Conservation (phyloP, 139 green algal genomes). For the Asterochloris erici region DNA sequence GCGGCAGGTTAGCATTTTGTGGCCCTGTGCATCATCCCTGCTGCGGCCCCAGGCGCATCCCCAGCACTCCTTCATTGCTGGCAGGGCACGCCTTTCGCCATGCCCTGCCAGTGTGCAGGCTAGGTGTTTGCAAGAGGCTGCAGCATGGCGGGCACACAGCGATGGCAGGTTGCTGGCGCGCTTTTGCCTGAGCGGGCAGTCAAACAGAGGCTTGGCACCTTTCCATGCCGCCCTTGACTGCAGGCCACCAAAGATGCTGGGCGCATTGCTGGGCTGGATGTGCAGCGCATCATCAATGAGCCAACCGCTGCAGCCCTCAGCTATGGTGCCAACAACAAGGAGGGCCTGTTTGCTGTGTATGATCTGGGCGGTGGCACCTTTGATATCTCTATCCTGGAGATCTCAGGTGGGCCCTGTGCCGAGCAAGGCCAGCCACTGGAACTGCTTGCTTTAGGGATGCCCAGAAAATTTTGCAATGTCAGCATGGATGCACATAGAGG, state of each 20-base stretch:
- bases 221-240: not conserved
- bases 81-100: constrained; percentile 29
- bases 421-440: constrained; percentile 98
- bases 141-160: not conserved
- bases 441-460: constrained; percentile 96
- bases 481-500: not conserved
- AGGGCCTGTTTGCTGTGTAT: constrained; percentile 84
- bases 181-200: not conserved
- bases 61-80: not conserved
- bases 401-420: constrained; percentile 52
- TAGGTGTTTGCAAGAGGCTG: not conserved
- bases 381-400: constrained; percentile 98
- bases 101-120: constrained; percentile 47
- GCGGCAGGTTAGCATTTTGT: constrained; percentile 50
- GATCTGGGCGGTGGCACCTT: constrained; percentile 88
- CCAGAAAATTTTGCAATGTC: constrained; percentile 85
- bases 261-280: constrained; percentile 86
- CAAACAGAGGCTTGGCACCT: not conserved
- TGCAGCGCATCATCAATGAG: constrained; percentile 99
- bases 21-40: not conserved
- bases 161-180: not conserved
- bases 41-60: not conserved
- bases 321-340: constrained; percentile 97
- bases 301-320: constrained; percentile 93
- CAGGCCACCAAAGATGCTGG: constrained; percentile 80